Conservation (phyloP, 257 asterid genomes). For the Ophiorrhiza pumila region DNA sequence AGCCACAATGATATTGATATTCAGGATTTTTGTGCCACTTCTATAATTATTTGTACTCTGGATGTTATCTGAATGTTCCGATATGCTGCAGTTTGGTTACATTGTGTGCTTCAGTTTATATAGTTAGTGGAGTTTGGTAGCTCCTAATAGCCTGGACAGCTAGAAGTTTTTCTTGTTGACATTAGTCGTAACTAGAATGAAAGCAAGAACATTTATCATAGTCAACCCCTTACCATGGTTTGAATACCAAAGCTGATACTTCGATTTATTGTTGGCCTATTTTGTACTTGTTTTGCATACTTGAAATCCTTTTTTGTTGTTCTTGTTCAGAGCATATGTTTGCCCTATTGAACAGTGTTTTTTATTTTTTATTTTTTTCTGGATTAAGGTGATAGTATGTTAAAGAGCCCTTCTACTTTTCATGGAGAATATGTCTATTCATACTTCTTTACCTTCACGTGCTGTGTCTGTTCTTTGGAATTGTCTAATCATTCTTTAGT, state of each 20-base stretch:
- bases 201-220: not conserved
- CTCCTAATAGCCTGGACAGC: not conserved
- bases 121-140: not conserved
- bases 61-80: not conserved
- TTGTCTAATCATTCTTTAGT: no score
- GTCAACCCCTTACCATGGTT: not conserved
- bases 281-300: not conserved
- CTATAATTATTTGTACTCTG: not conserved
- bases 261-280: not conserved
- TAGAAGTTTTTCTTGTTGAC: not conserved
- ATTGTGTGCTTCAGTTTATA: not conserved
- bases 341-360: not conserved
- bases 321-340: not conserved
- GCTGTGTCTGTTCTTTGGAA: no score
- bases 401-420: no score
- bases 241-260: not conserved
- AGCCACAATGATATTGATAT: no score
- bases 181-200: not conserved
- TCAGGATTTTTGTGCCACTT: no score
- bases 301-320: not conserved
- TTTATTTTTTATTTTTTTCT: not conserved
- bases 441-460: no score
- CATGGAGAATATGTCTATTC: no score
- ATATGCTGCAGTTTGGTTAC: not conserved
- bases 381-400: no score